Evolutionary conservation across 495 filamentous ascomycete species (phyloP), one percentile per base, ranked within the genome.

Genomic region (Penicillium bovifimosum): DNA sequence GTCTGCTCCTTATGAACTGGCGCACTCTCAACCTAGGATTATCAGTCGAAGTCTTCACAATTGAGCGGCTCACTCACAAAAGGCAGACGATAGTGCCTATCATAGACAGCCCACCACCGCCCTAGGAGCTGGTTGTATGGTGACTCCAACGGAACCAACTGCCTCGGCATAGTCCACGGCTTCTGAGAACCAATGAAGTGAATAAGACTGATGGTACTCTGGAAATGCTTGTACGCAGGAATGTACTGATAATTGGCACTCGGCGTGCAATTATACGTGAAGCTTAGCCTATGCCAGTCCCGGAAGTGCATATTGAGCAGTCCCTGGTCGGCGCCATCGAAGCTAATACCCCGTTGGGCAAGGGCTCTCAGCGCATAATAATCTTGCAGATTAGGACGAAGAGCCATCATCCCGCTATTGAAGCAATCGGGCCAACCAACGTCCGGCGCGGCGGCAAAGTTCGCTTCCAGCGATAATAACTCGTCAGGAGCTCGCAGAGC

Each of bases 371-470:
- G 76, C 20, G 90, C 86, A 63, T 86, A 85, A 68, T 93, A 96
- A 52, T 95, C 91, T 47, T 85, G 85, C 78, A 89, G 72, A 67
- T 95, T 88, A 14, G 93, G 93, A 24, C 80, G 86, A 39, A 97
- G 69, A 38, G 87, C 88, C 88, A 99, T 93, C 44, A 99, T 78
- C 52, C 93, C 93, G 40, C 88, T 91, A 73, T 99, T 99, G 80
- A 99, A 99, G 54, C 90, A 81, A 73, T 99, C 93, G 28, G 93
- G 93, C 95, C 95, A 99, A 61, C 93, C 93, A 59, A 97, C 86
- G 64, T 99, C 93, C 29, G 93, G 95, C 11, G 86, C 90, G 2
- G 93, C 93, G 3, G 91, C 89, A 62, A 99, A 96, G 32, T 82
- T 71, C 44, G 83, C 77, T 4, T 85, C 72, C 47, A 95, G 61